Evolutionary conservation across 768 basidiomycete genomes (phyloP), one percentile per base, ranked within the genome.

Genomic region (Suillus sp.): DNA sequence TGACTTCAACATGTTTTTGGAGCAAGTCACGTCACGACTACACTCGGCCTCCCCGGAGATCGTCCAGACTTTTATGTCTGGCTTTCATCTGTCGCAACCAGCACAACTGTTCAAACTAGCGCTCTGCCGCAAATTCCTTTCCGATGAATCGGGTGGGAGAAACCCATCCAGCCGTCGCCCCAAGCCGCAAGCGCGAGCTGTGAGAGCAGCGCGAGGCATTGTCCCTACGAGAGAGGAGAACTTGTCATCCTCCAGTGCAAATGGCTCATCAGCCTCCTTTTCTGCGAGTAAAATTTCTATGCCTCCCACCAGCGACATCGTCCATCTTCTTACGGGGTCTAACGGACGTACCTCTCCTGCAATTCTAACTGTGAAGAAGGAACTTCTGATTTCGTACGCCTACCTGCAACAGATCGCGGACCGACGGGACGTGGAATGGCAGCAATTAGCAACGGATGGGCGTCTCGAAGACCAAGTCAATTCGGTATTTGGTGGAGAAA

Each of bases 111-210:
- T 84, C 60, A 83, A 83, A 69, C 62, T 84, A 5, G 66, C 73
- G 0, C 66, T 83, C 16, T 84, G 82, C 66, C 78, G 78, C 51
- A 79, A 75, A 67, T 74, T 78, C 53, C 66, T 81, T 45, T 72
- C 70, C 10, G 74, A 72, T 53, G 66, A 68, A 10, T 56, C 66
- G 9, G 66, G 69, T 25, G 60, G 45, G 37, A 32, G 60, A 22
- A 69, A 56, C 4, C 60, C 60, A 4, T 60, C 65, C 45, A 67
- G 70, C 32, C 70, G 68, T 38, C 73, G 78, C 53, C 77, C 77
- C 7, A 73, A 74, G 42, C 76, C 78, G n/a, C 76, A 77, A 54
- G 70, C 67, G 30, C 73, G 67, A 64, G 70, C 64, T 60, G 64
- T 42, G 51, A 72, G 64, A 59, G 72, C 66, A 42, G 34, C 66